Base-by-base conservation (phyloP, 352 stramenopile genomes). In the Pythium guiyangense region DNA sequence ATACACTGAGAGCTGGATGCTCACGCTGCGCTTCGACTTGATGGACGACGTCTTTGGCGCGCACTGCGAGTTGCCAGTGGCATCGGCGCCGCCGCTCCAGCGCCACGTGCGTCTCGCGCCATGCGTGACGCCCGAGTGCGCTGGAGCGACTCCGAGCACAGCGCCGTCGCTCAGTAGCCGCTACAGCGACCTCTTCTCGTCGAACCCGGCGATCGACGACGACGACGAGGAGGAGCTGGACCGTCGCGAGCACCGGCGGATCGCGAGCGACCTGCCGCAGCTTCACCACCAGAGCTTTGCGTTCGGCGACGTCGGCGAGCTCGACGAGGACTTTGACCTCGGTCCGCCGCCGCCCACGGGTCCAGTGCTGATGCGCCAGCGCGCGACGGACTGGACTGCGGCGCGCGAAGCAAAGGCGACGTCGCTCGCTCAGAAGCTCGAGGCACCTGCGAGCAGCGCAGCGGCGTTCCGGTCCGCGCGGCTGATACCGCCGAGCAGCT, bases 351-450 rank as follows among this genome's bases (percentile, higher is more conserved):
- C 70, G 25, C 53, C 62, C 39, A 58, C 35, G 12, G 62, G 67
- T 26, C 67, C 70, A 6, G 49, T 53, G 54, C 47, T 79, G n/a
- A 61, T 71, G 54, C 67, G 70, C 0, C 70, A 79, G 62, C 60
- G 73, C 47, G 70, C 70, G 29, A 68, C 57, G 49, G 70, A 79
- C 59, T 69, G 63, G 34, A 71, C 63, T 10, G 62, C 43, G 18
- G 58, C 45, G 49, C 43, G 55, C 51, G 47, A 55, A 47, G 47
- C 55, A 8, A 61, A 61, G 22, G 20, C 35, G 14, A 37, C 25
- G 47, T 29, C 47, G 44, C 44, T 61, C 22, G 47, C 47, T 17
- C 35, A 45, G 46, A 55, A 54, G 4, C 9, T 61, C 46, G 55
- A 61, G 20, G 45, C 18, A 9, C 22, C n/a, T 2, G 37, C 18